These are phyloP conservation scores for Naganishia randhawae DNA, from an alignment of 768 basidiomycete genomes.

Conservation along the genomic window DNA sequence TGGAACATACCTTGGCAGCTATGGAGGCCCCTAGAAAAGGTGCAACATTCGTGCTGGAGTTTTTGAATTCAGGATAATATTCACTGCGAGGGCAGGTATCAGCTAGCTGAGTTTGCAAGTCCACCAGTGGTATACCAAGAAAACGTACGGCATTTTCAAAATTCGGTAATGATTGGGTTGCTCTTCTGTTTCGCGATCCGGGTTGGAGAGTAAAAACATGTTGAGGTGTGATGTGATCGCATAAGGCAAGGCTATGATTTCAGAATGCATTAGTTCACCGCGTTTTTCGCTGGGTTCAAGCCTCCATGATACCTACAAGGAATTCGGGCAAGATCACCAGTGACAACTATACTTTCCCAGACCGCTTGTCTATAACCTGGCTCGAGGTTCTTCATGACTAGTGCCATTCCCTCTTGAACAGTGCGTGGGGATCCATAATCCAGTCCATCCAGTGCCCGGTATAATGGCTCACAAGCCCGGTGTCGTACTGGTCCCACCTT, in stretches of 20 bases:
- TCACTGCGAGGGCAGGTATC: constrained; percentile 31
- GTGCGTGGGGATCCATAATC: constrained; percentile 33
- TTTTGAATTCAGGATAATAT: constrained; percentile 46
- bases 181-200: constrained; percentile 41
- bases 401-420: constrained; percentile 45
- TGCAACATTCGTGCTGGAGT: constrained; percentile 39
- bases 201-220: constrained; percentile 41
- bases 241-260: constrained; percentile 39
- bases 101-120: neutral
- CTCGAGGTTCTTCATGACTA: constrained; percentile 38
- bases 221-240: constrained; percentile 45
- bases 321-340: constrained; percentile 45
- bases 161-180: constrained; percentile 41
- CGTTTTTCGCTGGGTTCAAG: neutral
- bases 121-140: neutral
- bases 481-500: constrained; percentile 46
- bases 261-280: neutral
- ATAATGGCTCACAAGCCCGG: constrained; percentile 45
- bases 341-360: constrained; percentile 45
- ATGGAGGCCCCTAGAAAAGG: constrained; percentile 48
- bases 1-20: constrained; percentile 41
- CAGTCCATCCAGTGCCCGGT: constrained; percentile 18
- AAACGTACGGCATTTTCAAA: constrained; percentile 40
- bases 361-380: constrained; percentile 35
- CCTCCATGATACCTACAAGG: constrained; percentile 38